Percentiles rank a stretch among this genome's conserved stretches.
Evolutionary conservation across 176 grass and related monocot genomes (phyloP).

Genomic region (Eleusine coracana): DNA sequence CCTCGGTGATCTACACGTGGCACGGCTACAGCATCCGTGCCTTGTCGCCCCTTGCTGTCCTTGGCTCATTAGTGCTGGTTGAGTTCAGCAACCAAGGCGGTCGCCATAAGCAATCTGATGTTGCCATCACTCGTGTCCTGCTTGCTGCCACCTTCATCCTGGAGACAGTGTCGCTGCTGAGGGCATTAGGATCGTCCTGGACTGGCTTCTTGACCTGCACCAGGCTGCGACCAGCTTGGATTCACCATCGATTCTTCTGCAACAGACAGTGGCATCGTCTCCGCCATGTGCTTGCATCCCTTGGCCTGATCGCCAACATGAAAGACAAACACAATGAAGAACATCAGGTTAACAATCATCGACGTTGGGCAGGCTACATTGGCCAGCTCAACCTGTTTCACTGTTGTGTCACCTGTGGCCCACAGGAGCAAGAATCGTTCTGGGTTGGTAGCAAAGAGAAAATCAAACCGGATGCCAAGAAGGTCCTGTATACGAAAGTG

Average conservation of each 20-base stretch:
- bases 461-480: background rate
- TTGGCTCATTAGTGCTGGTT: background rate
- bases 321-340: background rate
- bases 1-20: conserved; percentile 26
- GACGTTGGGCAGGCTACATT: background rate
- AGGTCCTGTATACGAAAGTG: background rate
- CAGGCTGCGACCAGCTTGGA: background rate
- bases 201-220: background rate
- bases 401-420: background rate
- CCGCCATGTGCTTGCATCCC: background rate
- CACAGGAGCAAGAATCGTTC: background rate
- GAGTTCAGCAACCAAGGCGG: background rate
- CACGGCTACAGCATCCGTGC: conserved; percentile 33
- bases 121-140: conserved; percentile 41
- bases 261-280: background rate
- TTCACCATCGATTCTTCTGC: background rate
- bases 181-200: conserved; percentile 13
- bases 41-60: background rate
- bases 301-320: background rate
- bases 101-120: conserved; percentile 17
- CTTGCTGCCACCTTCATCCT: conserved; percentile 35
- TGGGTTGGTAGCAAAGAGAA: background rate
- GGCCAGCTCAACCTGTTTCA: conserved; percentile 10
- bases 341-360: background rate
- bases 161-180: conserved; percentile 32